A percentile compares a stretch with the other conserved stretches of the same genome.
These are phyloP conservation scores for Blastobotrys apis DNA, from an alignment of 1,139 yeast species.

Conservation along the genomic window DNA sequence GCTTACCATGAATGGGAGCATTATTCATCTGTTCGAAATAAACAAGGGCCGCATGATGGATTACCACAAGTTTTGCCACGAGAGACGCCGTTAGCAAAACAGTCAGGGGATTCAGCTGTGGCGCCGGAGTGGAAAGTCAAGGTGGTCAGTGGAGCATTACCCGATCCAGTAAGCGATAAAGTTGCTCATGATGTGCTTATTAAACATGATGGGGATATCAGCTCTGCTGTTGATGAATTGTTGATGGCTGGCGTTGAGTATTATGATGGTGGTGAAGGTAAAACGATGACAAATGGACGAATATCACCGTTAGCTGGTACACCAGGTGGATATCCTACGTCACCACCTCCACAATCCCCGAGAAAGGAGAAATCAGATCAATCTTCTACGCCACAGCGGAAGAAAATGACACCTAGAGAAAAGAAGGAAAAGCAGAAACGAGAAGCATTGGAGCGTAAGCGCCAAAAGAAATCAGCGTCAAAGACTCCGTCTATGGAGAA, in stretches of 20 bases:
- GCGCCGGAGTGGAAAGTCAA: conserved; percentile 33
- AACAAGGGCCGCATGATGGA: conserved; percentile 39
- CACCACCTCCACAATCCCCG: too few relatives aligned
- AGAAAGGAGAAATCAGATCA: conserved; percentile 1
- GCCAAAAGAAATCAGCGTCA: conserved; percentile 1
- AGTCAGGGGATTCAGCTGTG: conserved; percentile 8
- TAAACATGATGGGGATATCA: conserved; percentile 23
- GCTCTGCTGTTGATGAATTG: conserved; percentile 24
- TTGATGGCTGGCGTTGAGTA: conserved; percentile 20
- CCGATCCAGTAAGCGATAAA: conserved; percentile 20
- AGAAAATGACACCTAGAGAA: conserved; percentile 28
- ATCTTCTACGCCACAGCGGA: conserved; percentile 5
- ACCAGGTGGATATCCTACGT: too few relatives aligned
- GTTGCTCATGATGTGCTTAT: conserved; percentile 20
- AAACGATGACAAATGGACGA: too few relatives aligned
- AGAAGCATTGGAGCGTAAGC: conserved; percentile 29
- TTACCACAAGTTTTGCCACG: conserved; percentile 32
- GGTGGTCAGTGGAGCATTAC: conserved; percentile 28
- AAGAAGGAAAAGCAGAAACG: conserved; percentile 32
- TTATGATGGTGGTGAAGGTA: too few relatives aligned
- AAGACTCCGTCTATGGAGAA: too few relatives aligned
- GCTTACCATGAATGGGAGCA: conserved; percentile 45
- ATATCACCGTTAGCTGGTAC: too few relatives aligned
- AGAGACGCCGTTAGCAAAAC: conserved; percentile 13
- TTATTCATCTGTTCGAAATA: conserved; percentile 39